Percentiles rank a stretch among this genome's conserved stretches.
Conservation (phyloP, 1,284 basidiomycete species). For the Leucoagaricus sp. region DNA sequence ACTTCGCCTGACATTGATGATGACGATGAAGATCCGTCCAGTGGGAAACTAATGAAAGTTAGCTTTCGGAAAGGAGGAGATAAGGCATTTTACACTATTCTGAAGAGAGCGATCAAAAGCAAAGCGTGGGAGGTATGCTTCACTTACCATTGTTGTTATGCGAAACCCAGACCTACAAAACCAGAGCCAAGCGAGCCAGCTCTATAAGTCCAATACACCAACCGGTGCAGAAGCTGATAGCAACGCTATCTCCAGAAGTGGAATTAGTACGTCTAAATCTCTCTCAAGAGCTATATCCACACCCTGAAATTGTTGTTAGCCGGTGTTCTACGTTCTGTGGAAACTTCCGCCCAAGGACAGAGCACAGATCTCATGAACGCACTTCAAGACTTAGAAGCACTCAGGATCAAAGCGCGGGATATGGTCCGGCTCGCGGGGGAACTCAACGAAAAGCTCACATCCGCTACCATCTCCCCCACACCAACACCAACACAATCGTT, state of each 20-base stretch:
- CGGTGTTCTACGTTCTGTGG: conserved; percentile 77
- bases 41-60: conserved; percentile 57
- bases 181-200: conserved; percentile 1
- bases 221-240: background rate
- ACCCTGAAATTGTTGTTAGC: conserved; percentile 44
- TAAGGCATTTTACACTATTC: conserved; percentile 77
- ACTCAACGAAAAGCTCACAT: conserved; percentile 82
- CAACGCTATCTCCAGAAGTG: conserved; percentile 1
- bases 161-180: background rate
- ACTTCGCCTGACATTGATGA: conserved; percentile 45
- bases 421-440: conserved; percentile 92
- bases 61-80: conserved; percentile 94
- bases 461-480: conserved; percentile 38
- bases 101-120: conserved; percentile 76
- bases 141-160: conserved; percentile 14
- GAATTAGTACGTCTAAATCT: conserved; percentile 16
- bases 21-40: conserved; percentile 18
- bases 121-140: conserved; percentile 80
- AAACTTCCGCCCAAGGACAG: conserved; percentile 64
- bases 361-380: conserved; percentile 77
- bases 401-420: conserved; percentile 91
- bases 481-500: conserved; percentile 29
- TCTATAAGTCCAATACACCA: background rate
- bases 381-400: conserved; percentile 85
- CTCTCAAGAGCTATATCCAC: background rate